Base-by-base conservation (phyloP, 768 basidiomycete species). In the Russula earlei region DNA sequence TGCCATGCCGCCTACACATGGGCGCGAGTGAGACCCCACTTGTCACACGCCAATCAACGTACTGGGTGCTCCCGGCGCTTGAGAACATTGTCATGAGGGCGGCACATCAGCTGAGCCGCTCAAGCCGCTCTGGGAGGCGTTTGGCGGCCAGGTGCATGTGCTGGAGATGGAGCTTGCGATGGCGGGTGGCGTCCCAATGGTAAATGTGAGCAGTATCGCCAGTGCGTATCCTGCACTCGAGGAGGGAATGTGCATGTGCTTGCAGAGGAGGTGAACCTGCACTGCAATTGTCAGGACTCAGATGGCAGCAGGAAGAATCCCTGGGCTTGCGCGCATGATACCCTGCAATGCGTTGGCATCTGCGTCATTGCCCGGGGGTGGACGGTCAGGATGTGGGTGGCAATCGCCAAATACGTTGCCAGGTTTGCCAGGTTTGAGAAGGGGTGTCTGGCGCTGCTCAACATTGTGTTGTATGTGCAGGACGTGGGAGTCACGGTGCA, bases 11-110 rank as follows among this genome's bases (percentile, higher is more conserved):
- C 5, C 34, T 61, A 15, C 27, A 19, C 29, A 34, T 8, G 3
- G 56, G 45, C 22, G 56, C 56, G 17, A 41, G 24, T 4, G 15
- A 20, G 14, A 52, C 49, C 41, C 53, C 57, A 20, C 12, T 61
- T n/a, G 25, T 55, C 27, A 41, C 42, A 20, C 54, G 57, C 15
- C 60, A 62, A 41, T 15, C 27, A 17, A 19, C 40, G 38, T 46
- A 46, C 10, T 62, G 60, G 60, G 19, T 4, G 19, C 46, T 62
- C 8, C 60, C 60, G 1, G 53, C 41, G 36, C 60, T 62, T 45
- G 33, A 51, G 50, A 46, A 42, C 15, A 11, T 62, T 38, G 46
- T 59, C 2, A 24, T 62, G 49, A 34, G 27, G 11, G 52, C 4
- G 19, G 36, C 0, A 49, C 22, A 37, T 10, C n/a, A 11, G 20